phyloP scores from a whole-genome alignment of 352 stramenopile species.

The Pythium diclinum region DNA sequence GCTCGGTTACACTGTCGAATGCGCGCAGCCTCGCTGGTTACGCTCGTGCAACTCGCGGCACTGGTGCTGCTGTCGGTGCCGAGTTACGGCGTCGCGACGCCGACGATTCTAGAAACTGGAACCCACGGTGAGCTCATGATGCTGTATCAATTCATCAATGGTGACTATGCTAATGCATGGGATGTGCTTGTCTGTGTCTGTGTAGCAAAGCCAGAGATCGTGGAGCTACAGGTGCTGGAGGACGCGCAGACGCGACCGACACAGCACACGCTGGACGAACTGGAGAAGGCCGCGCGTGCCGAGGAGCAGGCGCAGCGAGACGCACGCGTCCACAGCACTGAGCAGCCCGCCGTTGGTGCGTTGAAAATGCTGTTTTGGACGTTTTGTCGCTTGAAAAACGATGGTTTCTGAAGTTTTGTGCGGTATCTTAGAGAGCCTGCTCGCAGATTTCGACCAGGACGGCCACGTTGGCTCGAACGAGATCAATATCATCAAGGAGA shows the following conservation, averaged over 20 bases:
- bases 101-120: neutral
- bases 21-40: neutral
- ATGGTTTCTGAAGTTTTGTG: neutral
- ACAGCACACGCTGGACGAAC: conserved; percentile 19
- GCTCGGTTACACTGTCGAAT: neutral
- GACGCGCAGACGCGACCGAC: conserved; percentile 18
- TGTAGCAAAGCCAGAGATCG: neutral
- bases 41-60: conserved; percentile 8
- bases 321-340: neutral
- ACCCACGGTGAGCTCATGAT: neutral
- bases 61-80: conserved; percentile 19
- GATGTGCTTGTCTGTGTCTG: neutral
- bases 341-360: conserved; percentile 22
- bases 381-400: too few relatives aligned
- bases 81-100: neutral
- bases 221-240: conserved; percentile 26
- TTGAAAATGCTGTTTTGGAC: neutral
- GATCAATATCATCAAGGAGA: conserved; percentile 81
- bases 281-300: conserved; percentile 18
- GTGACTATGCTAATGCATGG: neutral
- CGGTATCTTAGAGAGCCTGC: conserved; percentile 45
- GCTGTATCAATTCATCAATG: neutral
- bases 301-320: conserved; percentile 20
- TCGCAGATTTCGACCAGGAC: conserved; percentile 81
- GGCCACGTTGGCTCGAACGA: conserved; percentile 67